Percentiles rank a stretch among this genome's conserved stretches.
These are phyloP conservation scores for Caryopteris hybrid DNA, from an alignment of 305 asterid genomes.

Conservation along the genomic window DNA sequence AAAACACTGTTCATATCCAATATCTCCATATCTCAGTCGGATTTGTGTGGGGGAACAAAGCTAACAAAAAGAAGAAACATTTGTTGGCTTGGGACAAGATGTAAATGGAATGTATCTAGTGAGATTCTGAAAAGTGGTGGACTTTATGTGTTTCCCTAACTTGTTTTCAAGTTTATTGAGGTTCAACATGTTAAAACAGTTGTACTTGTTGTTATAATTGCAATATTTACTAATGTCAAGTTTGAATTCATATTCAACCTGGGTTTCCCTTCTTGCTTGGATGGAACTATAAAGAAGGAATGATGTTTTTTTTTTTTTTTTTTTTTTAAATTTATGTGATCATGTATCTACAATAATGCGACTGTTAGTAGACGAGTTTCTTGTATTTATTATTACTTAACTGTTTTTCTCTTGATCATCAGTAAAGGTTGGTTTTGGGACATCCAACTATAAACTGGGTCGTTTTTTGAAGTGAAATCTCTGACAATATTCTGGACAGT, in stretches of 20 bases:
- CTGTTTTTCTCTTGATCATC: not conserved
- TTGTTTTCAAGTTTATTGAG: not conserved
- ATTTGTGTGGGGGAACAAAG: no score
- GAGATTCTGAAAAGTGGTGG: not conserved
- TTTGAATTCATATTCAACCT: not conserved
- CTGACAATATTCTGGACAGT: not conserved
- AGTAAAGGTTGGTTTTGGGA: not conserved
- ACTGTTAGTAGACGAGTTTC: not conserved
- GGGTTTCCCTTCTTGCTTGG: not conserved
- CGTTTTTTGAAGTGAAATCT: not conserved
- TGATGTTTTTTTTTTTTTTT: not conserved
- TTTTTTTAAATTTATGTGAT: no score
- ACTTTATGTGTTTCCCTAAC: not conserved
- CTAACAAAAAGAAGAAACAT: no score
- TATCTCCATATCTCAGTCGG: no score
- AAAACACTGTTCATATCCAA: no score
- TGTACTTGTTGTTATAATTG: not conserved
- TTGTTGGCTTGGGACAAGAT: no score
- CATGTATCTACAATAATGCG: not conserved
- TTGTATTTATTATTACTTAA: not conserved
- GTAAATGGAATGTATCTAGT: no score
- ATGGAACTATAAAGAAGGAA: not conserved
- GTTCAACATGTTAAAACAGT: not conserved
- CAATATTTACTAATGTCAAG: not conserved
- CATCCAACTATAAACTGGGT: not conserved